Evolutionary conservation across 176 grass and related monocot species (phyloP).

Genomic region (Urochloa ruziziensis): DNA sequence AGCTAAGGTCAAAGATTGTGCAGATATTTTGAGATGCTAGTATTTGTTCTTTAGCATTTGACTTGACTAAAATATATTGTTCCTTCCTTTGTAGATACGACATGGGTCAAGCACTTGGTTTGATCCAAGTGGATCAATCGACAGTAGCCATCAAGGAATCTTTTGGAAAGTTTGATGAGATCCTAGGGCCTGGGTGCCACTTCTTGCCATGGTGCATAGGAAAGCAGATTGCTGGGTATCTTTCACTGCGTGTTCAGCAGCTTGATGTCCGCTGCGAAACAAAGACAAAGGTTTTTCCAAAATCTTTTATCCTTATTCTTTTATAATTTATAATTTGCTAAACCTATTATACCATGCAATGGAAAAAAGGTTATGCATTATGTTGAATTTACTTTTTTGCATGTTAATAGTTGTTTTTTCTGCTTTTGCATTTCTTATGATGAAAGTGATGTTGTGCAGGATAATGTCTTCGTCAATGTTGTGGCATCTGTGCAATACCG

Average conservation of each 20-base stretch:
- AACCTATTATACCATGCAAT: background rate
- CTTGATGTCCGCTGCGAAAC: conserved; percentile 86
- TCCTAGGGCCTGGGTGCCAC: conserved; percentile 76
- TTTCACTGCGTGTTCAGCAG: conserved; percentile 86
- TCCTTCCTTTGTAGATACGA: conserved; percentile 47
- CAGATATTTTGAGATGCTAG: conserved; percentile 17
- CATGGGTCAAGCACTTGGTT: conserved; percentile 76
- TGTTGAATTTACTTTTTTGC: background rate
- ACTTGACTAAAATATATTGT: background rate
- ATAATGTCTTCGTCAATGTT: conserved; percentile 93
- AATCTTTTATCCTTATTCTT: background rate
- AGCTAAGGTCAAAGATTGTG: background rate
- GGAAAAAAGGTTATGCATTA: background rate
- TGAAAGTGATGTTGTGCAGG: conserved; percentile 49
- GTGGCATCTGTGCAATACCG: conserved; percentile 88
- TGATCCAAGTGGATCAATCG: conserved; percentile 76
- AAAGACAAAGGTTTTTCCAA: conserved; percentile 66
- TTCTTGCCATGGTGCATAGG: conserved; percentile 77
- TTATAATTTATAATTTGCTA: background rate
- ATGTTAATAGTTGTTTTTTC: background rate
- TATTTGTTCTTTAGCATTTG: background rate
- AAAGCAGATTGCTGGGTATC: conserved; percentile 69
- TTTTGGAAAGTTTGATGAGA: conserved; percentile 70
- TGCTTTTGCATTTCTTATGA: background rate
- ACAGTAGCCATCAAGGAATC: conserved; percentile 78